Evolutionary conservation across 2,329 filamentous ascomycete species (phyloP).

Genomic region (Stenocarpella maydis): DNA sequence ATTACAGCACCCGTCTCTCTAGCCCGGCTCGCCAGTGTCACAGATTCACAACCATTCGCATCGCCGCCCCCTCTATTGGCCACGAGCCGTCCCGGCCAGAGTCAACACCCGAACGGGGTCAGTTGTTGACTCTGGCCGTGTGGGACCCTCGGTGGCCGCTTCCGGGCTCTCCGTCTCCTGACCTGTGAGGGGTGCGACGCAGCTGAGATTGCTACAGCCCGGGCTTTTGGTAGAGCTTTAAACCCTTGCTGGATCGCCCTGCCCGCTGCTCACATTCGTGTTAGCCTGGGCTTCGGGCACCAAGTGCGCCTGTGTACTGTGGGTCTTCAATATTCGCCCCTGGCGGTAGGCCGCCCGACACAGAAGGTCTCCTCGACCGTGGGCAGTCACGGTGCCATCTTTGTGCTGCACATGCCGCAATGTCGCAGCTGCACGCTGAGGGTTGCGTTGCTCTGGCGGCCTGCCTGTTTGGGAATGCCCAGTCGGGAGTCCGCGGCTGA

Average conservation of each 20-base stretch:
- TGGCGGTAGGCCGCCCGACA: background rate
- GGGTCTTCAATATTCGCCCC: constrained; percentile 16
- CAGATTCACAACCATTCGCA: constrained; percentile 15
- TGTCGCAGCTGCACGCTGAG: background rate
- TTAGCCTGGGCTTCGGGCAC: constrained; percentile 11
- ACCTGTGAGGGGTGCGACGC: background rate
- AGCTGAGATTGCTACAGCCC: background rate
- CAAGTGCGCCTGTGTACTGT: constrained; percentile 21
- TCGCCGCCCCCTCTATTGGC: background rate
- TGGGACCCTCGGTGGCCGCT: constrained; percentile 20
- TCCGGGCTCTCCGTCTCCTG: constrained; percentile 6
- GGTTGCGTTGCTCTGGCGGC: background rate
- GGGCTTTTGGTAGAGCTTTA: background rate
- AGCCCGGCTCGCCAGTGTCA: constrained; percentile 8
- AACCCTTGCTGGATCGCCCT: constrained; percentile 16
- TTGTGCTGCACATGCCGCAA: background rate
- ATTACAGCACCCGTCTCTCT: background rate
- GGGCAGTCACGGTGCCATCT: constrained; percentile 13
- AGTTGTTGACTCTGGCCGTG: background rate
- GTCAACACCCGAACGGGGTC: constrained; percentile 5
- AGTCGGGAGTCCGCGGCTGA: constrained; percentile 7
- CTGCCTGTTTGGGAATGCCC: constrained; percentile 20
- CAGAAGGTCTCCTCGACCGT: background rate
- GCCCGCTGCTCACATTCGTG: constrained; percentile 2
- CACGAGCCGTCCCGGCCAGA: background rate